phyloP scores from a whole-genome alignment of 192 early-diverging fungal genomes.

The Entrophospora sp. region DNA sequence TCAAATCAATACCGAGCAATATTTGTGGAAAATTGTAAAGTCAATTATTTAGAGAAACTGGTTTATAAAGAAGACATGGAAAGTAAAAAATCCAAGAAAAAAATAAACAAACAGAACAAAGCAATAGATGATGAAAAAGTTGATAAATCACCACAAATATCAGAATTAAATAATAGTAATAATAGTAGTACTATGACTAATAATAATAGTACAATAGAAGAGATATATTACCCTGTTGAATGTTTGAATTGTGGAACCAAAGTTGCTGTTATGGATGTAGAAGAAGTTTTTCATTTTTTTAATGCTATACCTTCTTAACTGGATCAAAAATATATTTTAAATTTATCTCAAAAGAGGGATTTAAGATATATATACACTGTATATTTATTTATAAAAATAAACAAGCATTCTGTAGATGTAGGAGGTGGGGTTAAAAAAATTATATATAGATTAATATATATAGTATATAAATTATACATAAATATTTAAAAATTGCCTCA shows the following conservation, averaged over 20 bases:
- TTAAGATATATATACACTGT: no score
- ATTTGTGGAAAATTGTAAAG: slow-evolving; percentile 56
- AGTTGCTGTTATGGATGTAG: slow-evolving; percentile 53
- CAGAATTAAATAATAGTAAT: background rate
- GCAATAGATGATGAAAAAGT: no score
- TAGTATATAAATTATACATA: no score
- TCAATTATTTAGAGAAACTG: slow-evolving; percentile 35
- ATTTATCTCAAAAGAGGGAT: no score
- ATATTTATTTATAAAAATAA: no score
- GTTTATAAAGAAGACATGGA: slow-evolving; percentile 24
- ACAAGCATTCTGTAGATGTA: no score
- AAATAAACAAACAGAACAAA: background rate
- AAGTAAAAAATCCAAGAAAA: slow-evolving; percentile 13
- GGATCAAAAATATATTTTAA: no score
- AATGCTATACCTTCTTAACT: slow-evolving; percentile 53
- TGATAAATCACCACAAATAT: background rate
- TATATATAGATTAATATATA: no score
- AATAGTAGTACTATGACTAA: background rate
- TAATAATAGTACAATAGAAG: background rate
- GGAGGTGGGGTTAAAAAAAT: no score
- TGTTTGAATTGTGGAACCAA: slow-evolving; percentile 53
- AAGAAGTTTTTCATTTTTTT: slow-evolving; percentile 66
- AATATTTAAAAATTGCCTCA: no score
- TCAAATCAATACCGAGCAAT: slow-evolving; percentile 57
- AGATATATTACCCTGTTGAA: slow-evolving; percentile 41